Percentiles rank a stretch among this genome's conserved stretches.
Conservation (phyloP, 495 filamentous ascomycete genomes). For the Massariosphaeria phaeospora region DNA sequence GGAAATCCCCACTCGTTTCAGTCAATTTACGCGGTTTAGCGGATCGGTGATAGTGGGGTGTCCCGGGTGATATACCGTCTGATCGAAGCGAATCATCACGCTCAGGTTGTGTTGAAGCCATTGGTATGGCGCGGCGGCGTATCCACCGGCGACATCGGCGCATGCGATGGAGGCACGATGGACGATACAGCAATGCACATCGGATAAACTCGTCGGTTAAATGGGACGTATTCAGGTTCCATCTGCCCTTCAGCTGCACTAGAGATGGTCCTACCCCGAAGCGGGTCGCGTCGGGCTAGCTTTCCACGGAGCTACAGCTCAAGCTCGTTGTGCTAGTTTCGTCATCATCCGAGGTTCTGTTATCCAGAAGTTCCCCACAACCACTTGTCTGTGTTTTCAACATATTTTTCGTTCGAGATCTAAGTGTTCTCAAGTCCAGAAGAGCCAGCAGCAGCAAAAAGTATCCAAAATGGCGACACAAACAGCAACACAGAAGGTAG, state of each 20-base stretch:
- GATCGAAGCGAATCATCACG: background rate
- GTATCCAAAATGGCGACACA: slow-evolving; percentile 7
- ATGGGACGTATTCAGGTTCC: no score
- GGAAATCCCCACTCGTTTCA: background rate
- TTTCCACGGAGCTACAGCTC: slow-evolving; percentile 1
- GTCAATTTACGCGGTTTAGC: background rate
- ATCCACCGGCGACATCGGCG: slow-evolving; percentile 17
- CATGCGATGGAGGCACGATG: slow-evolving; percentile 8
- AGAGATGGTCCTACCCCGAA: slow-evolving; percentile 8
- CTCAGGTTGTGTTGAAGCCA: slow-evolving; percentile 13
- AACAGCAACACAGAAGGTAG: slow-evolving; percentile 1
- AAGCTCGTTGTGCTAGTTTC: no score
- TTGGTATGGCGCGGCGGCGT: slow-evolving; percentile 7
- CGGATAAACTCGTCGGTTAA: slow-evolving; percentile 32
- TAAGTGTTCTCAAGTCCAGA: slow-evolving; percentile 4
- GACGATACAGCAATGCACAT: slow-evolving; percentile 10
- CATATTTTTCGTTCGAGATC: slow-evolving; percentile 10
- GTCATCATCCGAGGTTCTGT: no score
- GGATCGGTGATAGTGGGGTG: background rate
- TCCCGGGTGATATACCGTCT: background rate
- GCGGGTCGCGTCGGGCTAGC: slow-evolving; percentile 15
- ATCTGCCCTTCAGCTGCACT: slow-evolving; percentile 12
- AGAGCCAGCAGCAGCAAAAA: background rate
- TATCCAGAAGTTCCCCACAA: slow-evolving; percentile 11
- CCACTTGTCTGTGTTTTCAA: slow-evolving; percentile 19